A percentile compares a stretch with the other conserved stretches of the same genome.
Conservation (phyloP, 306 rosid species). For the Quercus suber region DNA sequence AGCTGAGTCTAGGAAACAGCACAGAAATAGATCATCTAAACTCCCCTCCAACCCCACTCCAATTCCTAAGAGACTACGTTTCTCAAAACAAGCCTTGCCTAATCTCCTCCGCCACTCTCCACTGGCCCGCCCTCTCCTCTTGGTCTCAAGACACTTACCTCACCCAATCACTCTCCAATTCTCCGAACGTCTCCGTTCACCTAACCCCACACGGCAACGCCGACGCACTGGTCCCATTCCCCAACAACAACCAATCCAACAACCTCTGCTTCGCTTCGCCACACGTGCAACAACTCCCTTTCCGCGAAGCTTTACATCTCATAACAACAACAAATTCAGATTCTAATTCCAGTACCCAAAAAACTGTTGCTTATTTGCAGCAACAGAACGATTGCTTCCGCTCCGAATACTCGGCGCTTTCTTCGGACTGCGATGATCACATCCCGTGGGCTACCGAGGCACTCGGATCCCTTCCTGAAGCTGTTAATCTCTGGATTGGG, state of each 20-base stretch:
- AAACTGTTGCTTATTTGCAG: slow-evolving; percentile 65
- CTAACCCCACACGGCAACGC: slow-evolving; percentile 82
- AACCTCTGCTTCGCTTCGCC: slow-evolving; percentile 44
- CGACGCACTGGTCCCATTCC: slow-evolving; percentile 44
- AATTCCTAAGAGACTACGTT: slow-evolving; percentile 56
- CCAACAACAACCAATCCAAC: neutral
- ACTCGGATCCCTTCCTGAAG: slow-evolving; percentile 61
- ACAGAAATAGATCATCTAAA: slow-evolving; percentile 44
- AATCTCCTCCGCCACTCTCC: slow-evolving; percentile 57
- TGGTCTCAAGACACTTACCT: slow-evolving; percentile 61
- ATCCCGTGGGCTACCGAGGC: slow-evolving; percentile 70
- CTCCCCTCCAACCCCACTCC: slow-evolving; percentile 51
- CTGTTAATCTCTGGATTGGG: slow-evolving; percentile 84
- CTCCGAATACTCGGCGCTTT: slow-evolving; percentile 54
- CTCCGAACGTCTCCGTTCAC: slow-evolving; percentile 60
- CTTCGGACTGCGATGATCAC: slow-evolving; percentile 55
- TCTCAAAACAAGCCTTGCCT: slow-evolving; percentile 77
- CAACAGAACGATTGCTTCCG: slow-evolving; percentile 80
- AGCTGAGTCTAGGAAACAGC: slow-evolving; percentile 52
- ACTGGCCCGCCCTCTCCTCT: slow-evolving; percentile 70
- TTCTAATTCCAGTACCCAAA: neutral
- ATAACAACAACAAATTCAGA: neutral
- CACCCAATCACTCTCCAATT: slow-evolving; percentile 46
- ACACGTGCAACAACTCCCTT: slow-evolving; percentile 24
- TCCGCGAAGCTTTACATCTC: slow-evolving; percentile 33